A percentile compares a stretch with the other conserved stretches of the same genome.
These are phyloP conservation scores for Cynanchum wilfordii DNA, from an alignment of 257 asterid species.

Conservation along the genomic window DNA sequence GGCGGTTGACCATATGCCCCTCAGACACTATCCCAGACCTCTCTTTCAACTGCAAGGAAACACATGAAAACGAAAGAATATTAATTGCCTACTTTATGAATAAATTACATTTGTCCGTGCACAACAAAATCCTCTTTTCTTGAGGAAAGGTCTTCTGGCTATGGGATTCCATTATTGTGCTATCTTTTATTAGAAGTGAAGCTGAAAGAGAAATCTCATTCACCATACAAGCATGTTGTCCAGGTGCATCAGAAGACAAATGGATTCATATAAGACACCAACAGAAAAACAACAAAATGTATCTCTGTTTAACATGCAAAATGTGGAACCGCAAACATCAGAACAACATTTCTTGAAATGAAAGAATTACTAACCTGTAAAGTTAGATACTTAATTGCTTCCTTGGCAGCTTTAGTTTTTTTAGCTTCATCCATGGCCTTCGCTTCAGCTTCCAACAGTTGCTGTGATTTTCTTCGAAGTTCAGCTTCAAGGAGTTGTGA, in stretches of 20 bases:
- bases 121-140: neutral
- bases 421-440: conserved; percentile 62
- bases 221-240: neutral
- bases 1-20: conserved; percentile 28
- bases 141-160: neutral
- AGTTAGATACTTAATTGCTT: conserved; percentile 64
- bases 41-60: conserved; percentile 56
- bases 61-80: neutral
- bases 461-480: conserved; percentile 53
- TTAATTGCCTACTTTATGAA: neutral
- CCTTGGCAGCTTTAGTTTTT: conserved; percentile 68
- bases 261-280: neutral
- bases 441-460: conserved; percentile 52
- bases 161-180: too few relatives aligned
- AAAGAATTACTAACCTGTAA: conserved; percentile 52
- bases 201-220: neutral
- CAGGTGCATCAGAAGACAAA: neutral
- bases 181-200: neutral
- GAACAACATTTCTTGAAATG: neutral
- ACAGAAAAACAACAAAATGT: neutral
- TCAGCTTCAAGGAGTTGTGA: conserved; percentile 64
- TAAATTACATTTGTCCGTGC: neutral
- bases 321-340: neutral
- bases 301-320: neutral
- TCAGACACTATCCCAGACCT: conserved; percentile 45